These are phyloP conservation scores for Macroventuria anomochaeta DNA, from an alignment of 2,329 filamentous ascomycete species.

Conservation along the genomic window DNA sequence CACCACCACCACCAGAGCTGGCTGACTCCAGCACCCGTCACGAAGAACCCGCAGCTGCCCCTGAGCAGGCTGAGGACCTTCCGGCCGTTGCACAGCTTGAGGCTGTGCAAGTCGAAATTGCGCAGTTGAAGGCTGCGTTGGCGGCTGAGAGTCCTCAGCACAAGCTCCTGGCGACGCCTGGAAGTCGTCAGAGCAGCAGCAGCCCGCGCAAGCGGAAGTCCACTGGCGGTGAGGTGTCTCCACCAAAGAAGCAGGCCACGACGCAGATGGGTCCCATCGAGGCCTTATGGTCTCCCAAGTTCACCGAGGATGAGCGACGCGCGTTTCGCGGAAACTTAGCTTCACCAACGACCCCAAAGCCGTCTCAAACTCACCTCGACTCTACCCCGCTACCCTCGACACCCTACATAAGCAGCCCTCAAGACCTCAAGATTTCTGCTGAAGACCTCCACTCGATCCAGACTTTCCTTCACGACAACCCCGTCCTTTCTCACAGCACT, in stretches of 20 bases:
- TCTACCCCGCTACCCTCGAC: background rate
- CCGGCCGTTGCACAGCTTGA: background rate
- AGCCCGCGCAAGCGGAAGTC: conserved; percentile 1
- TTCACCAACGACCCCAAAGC: background rate
- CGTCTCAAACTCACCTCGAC: background rate
- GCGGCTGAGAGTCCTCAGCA: background rate
- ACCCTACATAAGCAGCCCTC: background rate
- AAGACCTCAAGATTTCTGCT: background rate
- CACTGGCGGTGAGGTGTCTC: background rate
- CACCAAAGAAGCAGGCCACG: background rate
- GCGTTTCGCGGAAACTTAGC: background rate
- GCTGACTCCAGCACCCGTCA: background rate
- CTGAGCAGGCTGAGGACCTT: background rate
- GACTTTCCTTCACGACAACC: background rate
- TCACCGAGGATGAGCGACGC: background rate
- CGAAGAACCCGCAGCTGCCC: background rate
- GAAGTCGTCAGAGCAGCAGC: background rate
- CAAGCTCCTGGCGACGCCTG: background rate
- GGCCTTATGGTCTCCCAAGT: conserved; percentile 14
- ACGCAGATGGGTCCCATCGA: conserved; percentile 4
- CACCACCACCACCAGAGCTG: background rate
- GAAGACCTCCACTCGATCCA: background rate
- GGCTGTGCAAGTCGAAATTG: conserved; percentile 3
- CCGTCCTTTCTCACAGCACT: background rate
- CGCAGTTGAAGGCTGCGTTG: conserved; percentile 9